Percentiles rank a stretch among this genome's conserved stretches.
Evolutionary conservation across 768 basidiomycete species (phyloP).

Genomic region (Mycena vitilis): DNA sequence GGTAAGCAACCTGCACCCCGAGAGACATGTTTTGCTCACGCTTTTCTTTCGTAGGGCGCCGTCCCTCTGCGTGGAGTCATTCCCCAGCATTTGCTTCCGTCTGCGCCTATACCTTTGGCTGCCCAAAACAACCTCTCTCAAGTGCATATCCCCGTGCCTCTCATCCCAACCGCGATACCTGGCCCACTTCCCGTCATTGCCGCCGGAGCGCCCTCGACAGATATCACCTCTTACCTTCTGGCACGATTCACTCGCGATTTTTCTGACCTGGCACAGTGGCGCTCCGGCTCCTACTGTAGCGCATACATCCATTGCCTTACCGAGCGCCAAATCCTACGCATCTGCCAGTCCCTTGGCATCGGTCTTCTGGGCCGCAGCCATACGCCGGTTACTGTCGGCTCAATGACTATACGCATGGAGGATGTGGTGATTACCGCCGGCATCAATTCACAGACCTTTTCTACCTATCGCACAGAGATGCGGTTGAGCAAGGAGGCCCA

Average conservation of each 20-base stretch:
- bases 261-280: not conserved
- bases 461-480: slow-evolving; percentile 13
- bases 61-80: too few relatives aligned
- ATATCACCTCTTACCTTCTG: not conserved
- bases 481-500: not conserved
- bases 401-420: not conserved
- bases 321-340: slow-evolving; percentile 4
- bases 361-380: not conserved
- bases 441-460: slow-evolving; percentile 8
- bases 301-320: slow-evolving; percentile 8
- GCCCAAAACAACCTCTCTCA: too few relatives aligned
- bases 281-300: slow-evolving; percentile 1
- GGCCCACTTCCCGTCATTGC: too few relatives aligned
- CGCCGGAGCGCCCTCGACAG: too few relatives aligned
- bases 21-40: too few relatives aligned
- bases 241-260: not conserved
- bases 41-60: not conserved
- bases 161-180: too few relatives aligned
- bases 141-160: too few relatives aligned
- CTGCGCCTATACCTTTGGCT: too few relatives aligned
- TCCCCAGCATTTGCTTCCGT: too few relatives aligned
- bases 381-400: not conserved
- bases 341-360: slow-evolving; percentile 12
- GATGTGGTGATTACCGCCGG: slow-evolving; percentile 11
- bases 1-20: not conserved